Evolutionary conservation across 768 basidiomycete species (phyloP), one percentile per base, ranked within the genome.

Genomic region (Pulveroboletus sp.): DNA sequence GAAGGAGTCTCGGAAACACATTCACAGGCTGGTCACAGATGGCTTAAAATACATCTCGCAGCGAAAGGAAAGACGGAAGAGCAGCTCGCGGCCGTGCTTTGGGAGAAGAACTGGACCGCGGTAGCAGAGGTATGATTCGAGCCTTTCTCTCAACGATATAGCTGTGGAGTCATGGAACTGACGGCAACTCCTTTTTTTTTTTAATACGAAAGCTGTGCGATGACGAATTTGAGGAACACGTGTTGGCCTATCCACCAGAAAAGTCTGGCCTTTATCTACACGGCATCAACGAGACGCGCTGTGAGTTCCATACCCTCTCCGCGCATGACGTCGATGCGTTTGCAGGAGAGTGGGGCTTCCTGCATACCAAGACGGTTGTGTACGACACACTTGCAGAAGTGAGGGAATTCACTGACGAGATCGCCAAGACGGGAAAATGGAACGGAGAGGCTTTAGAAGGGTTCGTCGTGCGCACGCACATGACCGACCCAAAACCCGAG

Each of bases 201-300:
- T 11, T 27, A 24, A 6, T 12, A 14, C 32, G 3, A 32, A 44
- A 97, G 94, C 83, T 99, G 6, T 99, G 96, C 65, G 96, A 99
- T 61, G 96, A 99, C 68, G 80, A 78, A 0, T 98, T 98, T 66
- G 95, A 99, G 60, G 95, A 98, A 64, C 96, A 99, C 60, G 95
- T 98, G 47, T 78, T 99, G 0, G 73, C 81, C 0, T 95, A 93
- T 62, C 72, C 90, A 0, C 76, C 81, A 4, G 85, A 95, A 17
- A 81, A 82, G 51, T 89, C 92, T 0, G 95, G 94, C 4, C 80
- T 97, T 1, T 92, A 97, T 60, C 77, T 98, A 0, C 96, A 98
- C 71, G 95, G 95, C 2, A 72, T 98, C 43, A 97, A 98, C 62
- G 69, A 75, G 45, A 82, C 80, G 54, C 72, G 80, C 5, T 77